phyloP scores from a whole-genome alignment of 192 early-diverging fungal species.

The Backusella sp. region DNA sequence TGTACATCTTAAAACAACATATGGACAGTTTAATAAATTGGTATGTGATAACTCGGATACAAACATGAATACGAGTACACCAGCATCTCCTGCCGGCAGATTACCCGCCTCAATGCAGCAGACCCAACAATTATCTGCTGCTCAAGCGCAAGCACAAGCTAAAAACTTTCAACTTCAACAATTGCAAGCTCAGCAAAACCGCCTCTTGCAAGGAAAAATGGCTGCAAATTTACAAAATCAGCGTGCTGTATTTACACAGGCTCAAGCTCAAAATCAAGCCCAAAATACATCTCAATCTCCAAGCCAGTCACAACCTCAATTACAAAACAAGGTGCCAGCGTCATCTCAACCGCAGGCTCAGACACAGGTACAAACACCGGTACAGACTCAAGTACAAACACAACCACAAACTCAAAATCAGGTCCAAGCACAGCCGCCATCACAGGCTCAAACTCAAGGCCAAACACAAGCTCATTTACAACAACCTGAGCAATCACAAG shows the following conservation, averaged over 20 bases:
- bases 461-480: slow-evolving; percentile 13
- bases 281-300: neutral
- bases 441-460: slow-evolving; percentile 13
- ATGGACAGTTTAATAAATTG: slow-evolving; percentile 33
- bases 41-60: slow-evolving; percentile 32
- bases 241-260: slow-evolving; percentile 6
- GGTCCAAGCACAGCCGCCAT: neutral
- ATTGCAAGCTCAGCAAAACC: slow-evolving; percentile 19
- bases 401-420: slow-evolving; percentile 16
- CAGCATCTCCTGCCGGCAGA: slow-evolving; percentile 15
- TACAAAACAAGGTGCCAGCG: neutral
- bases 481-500: slow-evolving; percentile 1
- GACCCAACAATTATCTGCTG: slow-evolving; percentile 16
- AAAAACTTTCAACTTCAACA: slow-evolving; percentile 15
- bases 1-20: slow-evolving; percentile 35
- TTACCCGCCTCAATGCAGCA: neutral
- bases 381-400: slow-evolving; percentile 25
- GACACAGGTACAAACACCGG: slow-evolving; percentile 9
- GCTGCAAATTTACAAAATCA: slow-evolving; percentile 19
- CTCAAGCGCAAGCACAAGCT: slow-evolving; percentile 25
- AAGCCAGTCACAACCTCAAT: neutral
- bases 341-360: neutral
- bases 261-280: neutral
- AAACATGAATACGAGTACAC: slow-evolving; percentile 15
- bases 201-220: slow-evolving; percentile 19